Percentiles rank a stretch among this genome's conserved stretches.
Evolutionary conservation across 1,139 yeast species (phyloP).

Genomic region (Nematodospora anomalae): DNA sequence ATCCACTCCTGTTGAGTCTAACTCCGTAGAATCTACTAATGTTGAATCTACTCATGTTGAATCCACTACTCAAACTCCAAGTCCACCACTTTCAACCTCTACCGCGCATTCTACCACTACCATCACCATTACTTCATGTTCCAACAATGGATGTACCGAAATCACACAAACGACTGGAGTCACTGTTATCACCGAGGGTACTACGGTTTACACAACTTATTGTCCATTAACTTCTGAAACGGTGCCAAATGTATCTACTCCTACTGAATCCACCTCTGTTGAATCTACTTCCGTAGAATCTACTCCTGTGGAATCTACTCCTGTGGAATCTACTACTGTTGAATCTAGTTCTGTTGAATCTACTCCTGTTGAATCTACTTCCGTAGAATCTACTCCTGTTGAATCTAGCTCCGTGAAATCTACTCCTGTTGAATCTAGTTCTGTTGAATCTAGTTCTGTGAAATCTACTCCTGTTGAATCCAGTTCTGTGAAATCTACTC

Average conservation of each 20-base stretch:
- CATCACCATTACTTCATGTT: constrained; percentile 50
- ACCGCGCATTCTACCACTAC: constrained; percentile 21
- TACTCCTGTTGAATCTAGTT: no score
- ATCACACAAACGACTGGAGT: constrained; percentile 31
- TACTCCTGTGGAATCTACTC: constrained; percentile 16
- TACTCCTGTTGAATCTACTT: constrained; percentile 47
- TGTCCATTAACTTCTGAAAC: constrained; percentile 17
- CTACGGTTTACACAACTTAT: constrained; percentile 19
- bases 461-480: no score
- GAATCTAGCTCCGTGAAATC: no score
- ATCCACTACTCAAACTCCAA: neutral
- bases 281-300: constrained; percentile 43
- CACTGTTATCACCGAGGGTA: constrained; percentile 28
- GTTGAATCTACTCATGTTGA: no score
- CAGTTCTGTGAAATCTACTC: no score
- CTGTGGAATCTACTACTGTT: constrained; percentile 24
- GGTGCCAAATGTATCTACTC: neutral
- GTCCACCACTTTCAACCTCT: neutral
- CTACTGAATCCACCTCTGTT: constrained; percentile 28
- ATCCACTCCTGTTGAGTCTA: neutral
- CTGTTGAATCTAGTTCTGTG: no score
- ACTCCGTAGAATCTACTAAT: neutral
- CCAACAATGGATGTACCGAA: constrained; percentile 30
- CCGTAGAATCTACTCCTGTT: constrained; percentile 37
- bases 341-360: constrained; percentile 1